Evolutionary conservation across 805 yeast species (phyloP), one percentile per base, ranked within the genome.

Genomic region (Yarrowia sp.): DNA sequence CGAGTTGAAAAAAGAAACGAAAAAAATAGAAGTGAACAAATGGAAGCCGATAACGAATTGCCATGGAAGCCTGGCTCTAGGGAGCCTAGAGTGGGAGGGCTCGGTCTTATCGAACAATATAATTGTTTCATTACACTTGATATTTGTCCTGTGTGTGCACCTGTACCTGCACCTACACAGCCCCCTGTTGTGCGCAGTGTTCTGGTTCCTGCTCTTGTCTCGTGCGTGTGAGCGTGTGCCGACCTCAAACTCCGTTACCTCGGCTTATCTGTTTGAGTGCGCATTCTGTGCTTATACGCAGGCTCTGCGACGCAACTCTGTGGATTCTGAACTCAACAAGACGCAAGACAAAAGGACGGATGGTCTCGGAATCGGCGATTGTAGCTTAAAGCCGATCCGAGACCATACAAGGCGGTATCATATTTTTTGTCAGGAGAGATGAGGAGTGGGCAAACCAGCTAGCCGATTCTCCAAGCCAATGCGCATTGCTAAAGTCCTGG

Each of bases 181-280:
- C 41, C 41, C 26, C 44, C 21, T 17, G 22, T 17, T 11, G n/a
- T n/a, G n/a, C n/a, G n/a, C n/a, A n/a, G n/a, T n/a, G n/a, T n/a
- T n/a, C n/a, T n/a, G n/a, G n/a, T n/a, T n/a, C n/a, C n/a, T n/a
- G n/a, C 30, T 10, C 48, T 26, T 41, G 48, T 22, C 30, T 16
- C 17, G 17, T 41, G 22, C 16, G 6, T 4, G 17, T 41, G 43
- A 10, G 21, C 19, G 21, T 85, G 46, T 92, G 52, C 52, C 52
- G 52, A 46, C 30, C 5, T 19, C 12, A 28, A 28, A 36, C 36
- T 46, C 52, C 52, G 51, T 28, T 46, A 46, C 52, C 52, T 46
- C 52, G 52, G 52, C 52, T 46, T 46, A 46, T 46, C 52, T 46
- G 9, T 46, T 10, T 17, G 35, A 17, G 33, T 46, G 52, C 52